A percentile compares a stretch with the other conserved stretches of the same genome.
phyloP scores from a whole-genome alignment of 331 rosid genomes.

The Quercus lobata region DNA sequence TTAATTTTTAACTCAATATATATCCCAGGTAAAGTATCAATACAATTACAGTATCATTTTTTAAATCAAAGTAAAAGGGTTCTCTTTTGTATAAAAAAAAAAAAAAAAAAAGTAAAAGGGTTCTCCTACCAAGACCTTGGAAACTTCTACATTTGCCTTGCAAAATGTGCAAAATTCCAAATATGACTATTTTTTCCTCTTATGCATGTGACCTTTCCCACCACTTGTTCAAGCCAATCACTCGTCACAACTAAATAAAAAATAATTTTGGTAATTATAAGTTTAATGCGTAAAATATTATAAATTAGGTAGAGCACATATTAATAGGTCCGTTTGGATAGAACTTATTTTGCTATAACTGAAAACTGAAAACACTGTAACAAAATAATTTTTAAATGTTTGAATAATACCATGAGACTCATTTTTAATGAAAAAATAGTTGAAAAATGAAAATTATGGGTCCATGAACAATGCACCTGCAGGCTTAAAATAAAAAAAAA shows the following conservation, averaged over 20 bases:
- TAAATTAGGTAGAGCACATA: too few relatives aligned
- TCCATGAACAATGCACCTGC: too few relatives aligned
- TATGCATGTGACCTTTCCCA: constrained; percentile 15
- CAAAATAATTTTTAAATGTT: too few relatives aligned
- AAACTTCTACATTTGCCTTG: constrained; percentile 34
- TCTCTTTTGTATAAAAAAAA: background rate
- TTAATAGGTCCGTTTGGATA: accelerated
- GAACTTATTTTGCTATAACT: accelerated
- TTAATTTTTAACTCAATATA: too few relatives aligned
- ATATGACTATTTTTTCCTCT: constrained; percentile 2
- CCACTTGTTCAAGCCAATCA: background rate
- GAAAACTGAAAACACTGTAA: too few relatives aligned
- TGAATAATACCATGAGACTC: accelerated
- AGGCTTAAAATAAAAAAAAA: too few relatives aligned
- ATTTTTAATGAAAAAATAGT: too few relatives aligned
- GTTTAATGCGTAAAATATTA: too few relatives aligned
- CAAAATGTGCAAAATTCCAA: constrained; percentile 2
- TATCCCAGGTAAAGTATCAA: too few relatives aligned
- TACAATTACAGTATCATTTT: too few relatives aligned
- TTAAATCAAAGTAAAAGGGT: background rate
- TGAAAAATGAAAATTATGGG: too few relatives aligned
- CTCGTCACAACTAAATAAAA: background rate
- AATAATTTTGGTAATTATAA: too few relatives aligned
- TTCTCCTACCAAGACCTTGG: constrained; percentile 25
- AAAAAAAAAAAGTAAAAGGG: background rate